Conservation (phyloP, 495 filamentous ascomycete genomes). For the Neurospora sp. region DNA sequence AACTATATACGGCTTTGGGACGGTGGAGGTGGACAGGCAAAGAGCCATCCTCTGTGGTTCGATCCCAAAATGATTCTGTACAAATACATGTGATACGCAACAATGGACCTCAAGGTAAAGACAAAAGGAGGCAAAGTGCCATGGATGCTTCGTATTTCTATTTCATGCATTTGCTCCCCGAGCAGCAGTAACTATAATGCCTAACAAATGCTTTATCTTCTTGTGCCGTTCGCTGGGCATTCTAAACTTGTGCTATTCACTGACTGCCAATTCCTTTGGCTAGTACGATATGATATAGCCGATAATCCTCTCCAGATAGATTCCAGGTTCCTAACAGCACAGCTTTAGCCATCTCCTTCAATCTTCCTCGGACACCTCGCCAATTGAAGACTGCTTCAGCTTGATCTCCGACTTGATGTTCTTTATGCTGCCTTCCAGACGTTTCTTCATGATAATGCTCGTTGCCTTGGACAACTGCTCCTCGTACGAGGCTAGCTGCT, state of each 20-base stretch:
- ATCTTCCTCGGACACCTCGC: slow-evolving; percentile 36
- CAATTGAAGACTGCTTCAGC: slow-evolving; percentile 47
- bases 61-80: neutral
- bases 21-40: neutral
- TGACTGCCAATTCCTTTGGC: neutral
- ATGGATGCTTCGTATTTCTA: neutral
- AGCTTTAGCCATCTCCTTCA: neutral
- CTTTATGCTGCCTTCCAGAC: slow-evolving; percentile 43
- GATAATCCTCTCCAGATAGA: neutral
- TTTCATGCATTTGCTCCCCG: neutral
- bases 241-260: neutral
- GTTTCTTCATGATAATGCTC: slow-evolving; percentile 42
- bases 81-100: neutral
- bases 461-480: slow-evolving; percentile 25
- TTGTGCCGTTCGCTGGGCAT: neutral
- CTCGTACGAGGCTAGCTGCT: slow-evolving; percentile 28
- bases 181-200: neutral
- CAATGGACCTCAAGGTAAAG: too few relatives aligned
- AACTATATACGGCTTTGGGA: neutral
- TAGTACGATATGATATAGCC: neutral
- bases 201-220: neutral
- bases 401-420: slow-evolving; percentile 45
- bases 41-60: neutral
- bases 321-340: neutral
- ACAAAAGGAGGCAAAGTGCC: too few relatives aligned